Evolutionary conservation across 495 filamentous ascomycete species (phyloP).

Genomic region (Tuber umbilicatum): DNA sequence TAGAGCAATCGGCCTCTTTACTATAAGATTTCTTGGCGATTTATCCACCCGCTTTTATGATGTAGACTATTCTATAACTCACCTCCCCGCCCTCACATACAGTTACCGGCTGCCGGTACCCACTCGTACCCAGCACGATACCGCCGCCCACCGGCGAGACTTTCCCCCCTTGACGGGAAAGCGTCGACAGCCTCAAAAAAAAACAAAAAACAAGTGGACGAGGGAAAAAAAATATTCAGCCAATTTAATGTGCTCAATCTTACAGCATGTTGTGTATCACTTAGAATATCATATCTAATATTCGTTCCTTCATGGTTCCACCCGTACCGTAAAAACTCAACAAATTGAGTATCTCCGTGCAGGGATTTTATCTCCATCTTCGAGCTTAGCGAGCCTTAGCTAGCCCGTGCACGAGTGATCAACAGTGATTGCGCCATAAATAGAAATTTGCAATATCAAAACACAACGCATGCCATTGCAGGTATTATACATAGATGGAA

Average conservation of each 20-base stretch:
- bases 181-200: not conserved
- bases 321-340: too few species aligned
- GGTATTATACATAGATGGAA: too few species aligned
- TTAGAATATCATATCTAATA: slow-evolving; percentile 2
- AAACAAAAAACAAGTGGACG: not conserved
- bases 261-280: slow-evolving; percentile 1
- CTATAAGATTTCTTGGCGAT: not conserved
- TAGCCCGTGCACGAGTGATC: too few species aligned
- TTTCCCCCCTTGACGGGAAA: not conserved
- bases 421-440: not conserved
- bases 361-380: too few species aligned
- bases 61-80: not conserved
- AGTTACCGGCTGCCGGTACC: too few species aligned
- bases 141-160: not conserved
- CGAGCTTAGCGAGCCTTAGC: too few species aligned
- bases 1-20: not conserved
- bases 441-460: not conserved
- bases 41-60: not conserved
- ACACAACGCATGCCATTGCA: too few species aligned
- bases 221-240: not conserved
- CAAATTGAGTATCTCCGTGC: too few species aligned
- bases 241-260: slow-evolving; percentile 4
- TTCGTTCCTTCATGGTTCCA: not conserved
- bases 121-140: not conserved
- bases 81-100: not conserved